A percentile compares a stretch with the other conserved stretches of the same genome.
phyloP scores from a whole-genome alignment of 352 stramenopile species.

The Globisporangium polare region DNA sequence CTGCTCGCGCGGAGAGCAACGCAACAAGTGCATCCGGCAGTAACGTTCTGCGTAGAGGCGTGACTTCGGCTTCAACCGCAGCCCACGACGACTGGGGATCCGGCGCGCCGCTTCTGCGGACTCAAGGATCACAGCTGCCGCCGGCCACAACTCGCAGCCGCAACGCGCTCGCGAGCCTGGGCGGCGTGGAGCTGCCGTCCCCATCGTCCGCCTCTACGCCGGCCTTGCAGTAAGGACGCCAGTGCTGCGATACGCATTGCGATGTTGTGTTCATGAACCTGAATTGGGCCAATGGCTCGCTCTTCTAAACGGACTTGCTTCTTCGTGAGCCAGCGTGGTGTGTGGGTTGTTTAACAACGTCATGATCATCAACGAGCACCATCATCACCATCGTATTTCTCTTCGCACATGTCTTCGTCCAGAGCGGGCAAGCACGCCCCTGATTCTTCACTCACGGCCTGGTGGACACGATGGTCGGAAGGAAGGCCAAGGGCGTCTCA shows the following conservation, averaged over 20 bases:
- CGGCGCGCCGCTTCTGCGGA: background rate
- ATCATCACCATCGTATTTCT: background rate
- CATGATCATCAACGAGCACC: too few relatives aligned
- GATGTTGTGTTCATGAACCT: too few relatives aligned
- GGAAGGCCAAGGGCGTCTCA: too few relatives aligned
- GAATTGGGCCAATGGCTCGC: too few relatives aligned
- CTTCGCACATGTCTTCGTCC: too few relatives aligned
- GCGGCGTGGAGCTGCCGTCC: constrained; percentile 18
- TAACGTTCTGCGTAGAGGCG: constrained; percentile 3
- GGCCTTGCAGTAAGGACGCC: background rate
- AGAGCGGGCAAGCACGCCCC: too few relatives aligned
- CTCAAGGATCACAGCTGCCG: background rate
- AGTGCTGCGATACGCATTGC: background rate
- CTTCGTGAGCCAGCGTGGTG: too few relatives aligned
- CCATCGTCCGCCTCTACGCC: background rate
- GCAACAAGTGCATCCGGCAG: background rate
- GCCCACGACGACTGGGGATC: background rate
- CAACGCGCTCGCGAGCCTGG: constrained; percentile 15
- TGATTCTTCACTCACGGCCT: too few relatives aligned
- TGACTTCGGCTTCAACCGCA: background rate
- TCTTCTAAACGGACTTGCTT: too few relatives aligned
- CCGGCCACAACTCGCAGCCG: background rate
- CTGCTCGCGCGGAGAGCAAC: background rate
- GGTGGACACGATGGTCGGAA: background rate
- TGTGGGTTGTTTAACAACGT: background rate